Evolutionary conservation across 352 stramenopile species (phyloP).

Genomic region (Salisapilia sapeloensis): DNA sequence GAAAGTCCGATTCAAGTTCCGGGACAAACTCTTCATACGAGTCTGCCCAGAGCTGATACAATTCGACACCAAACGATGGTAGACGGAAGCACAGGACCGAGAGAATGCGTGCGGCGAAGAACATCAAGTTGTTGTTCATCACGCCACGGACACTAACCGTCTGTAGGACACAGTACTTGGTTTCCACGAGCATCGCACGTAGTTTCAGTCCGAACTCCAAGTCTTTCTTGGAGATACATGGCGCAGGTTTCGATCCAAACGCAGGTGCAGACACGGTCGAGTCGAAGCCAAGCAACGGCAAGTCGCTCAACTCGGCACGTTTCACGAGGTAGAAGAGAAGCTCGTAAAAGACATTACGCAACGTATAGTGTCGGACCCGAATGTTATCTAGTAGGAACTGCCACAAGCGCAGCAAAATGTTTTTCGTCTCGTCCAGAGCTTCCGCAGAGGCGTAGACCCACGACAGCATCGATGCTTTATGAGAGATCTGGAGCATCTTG

Average conservation of each 20-base stretch:
- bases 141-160: constrained; percentile 75
- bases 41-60: constrained; percentile 79
- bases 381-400: constrained; percentile 83
- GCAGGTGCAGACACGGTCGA: constrained; percentile 40
- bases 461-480: constrained; percentile 81
- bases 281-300: constrained; percentile 72
- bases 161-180: constrained; percentile 78
- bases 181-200: constrained; percentile 79
- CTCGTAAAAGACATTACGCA: constrained; percentile 83
- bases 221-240: constrained; percentile 68
- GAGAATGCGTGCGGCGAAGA: constrained; percentile 78
- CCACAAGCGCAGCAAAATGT: constrained; percentile 69
- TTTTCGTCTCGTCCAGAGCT: constrained; percentile 76
- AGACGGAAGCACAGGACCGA: constrained; percentile 77
- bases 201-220: constrained; percentile 74
- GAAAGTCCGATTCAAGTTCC: constrained; percentile 62
- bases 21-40: constrained; percentile 64
- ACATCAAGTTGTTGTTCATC: constrained; percentile 88
- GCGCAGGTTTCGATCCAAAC: constrained; percentile 45
- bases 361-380: constrained; percentile 76
- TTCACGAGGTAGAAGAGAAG: constrained; percentile 82
- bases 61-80: constrained; percentile 72
- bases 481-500: constrained; percentile 79
- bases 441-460: constrained; percentile 76
- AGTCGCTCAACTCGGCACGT: constrained; percentile 67